Base-by-base conservation (phyloP, 2,329 filamentous ascomycete species). In the Venturia nashicola region DNA sequence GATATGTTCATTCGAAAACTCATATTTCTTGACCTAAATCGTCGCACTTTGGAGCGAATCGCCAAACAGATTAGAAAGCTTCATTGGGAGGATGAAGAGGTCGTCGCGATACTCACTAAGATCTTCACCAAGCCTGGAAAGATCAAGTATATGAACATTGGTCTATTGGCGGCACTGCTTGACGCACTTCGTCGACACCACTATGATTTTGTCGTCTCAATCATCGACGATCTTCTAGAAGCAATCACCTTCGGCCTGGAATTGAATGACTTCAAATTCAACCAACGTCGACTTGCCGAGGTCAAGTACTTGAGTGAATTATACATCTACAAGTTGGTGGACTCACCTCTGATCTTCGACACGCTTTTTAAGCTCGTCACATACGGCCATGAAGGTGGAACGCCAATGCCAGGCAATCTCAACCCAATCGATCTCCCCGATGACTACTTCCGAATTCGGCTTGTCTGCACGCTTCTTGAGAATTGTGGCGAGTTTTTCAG, bases 401-500 rank as follows among this genome's bases (percentile, higher is more conserved):
- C 89, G 54, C 93, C 93, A 1, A 80, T 89, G 34, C 90, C 90
- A 20, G 91, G 90, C 34, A 84, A 84, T 59, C 78, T 89, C 65
- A 96, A 89, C 69, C 81, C 84, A 0, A 83, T 97, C 64, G 94
- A 99, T 73, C 79, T 90, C 66, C 90, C 91, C 0, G 94, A 97
- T 72, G 95, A 99, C 71, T 97, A 89, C 76, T 99, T 99, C 76
- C 89, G 94, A 62, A 92, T 97, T 71, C 90, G 94, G 12, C 81
- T 99, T 43, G 87, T 95, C 39, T 89, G 91, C 67, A 95, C 88
- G 16, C 81, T 99, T 60, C 82, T 99, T 5, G 95, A 99, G 75
- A 97, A 92, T 0, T 97, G 93, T 68, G 94, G 95, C 63, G 88
- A 95, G 74, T 99, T 93, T 77, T 99, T 97, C 70, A 94, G 94